These are phyloP conservation scores for Boletus fagicola DNA, from an alignment of 768 basidiomycete genomes.

Conservation along the genomic window DNA sequence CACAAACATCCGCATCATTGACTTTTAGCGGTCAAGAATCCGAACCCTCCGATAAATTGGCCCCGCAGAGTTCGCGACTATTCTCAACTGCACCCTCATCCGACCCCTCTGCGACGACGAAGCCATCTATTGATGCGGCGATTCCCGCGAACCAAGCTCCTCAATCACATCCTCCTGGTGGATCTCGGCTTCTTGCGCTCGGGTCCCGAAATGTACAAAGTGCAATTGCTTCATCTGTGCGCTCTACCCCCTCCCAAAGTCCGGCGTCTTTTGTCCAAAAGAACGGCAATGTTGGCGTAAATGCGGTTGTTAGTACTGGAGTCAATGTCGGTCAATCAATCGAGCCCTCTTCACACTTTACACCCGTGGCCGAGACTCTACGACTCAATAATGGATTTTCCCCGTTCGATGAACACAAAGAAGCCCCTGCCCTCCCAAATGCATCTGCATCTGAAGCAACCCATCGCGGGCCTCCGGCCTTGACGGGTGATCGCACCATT, in stretches of 20 bases:
- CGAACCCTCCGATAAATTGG: constrained; percentile 20
- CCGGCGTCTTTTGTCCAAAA: constrained; percentile 25
- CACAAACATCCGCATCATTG: constrained; percentile 6
- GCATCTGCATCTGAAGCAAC: constrained; percentile 18
- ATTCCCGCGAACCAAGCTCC: constrained; percentile 32
- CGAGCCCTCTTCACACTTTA: constrained; percentile 18
- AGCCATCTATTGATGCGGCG: constrained; percentile 40
- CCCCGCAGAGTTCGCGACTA: constrained; percentile 35
- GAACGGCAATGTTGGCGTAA: constrained; percentile 17
- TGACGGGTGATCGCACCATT: constrained; percentile 21
- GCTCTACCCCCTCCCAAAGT: constrained; percentile 23
- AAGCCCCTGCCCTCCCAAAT: constrained; percentile 2
- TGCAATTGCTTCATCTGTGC: constrained; percentile 14
- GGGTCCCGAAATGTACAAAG: constrained; percentile 29
- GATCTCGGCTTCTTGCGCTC: constrained; percentile 45
- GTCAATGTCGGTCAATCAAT: constrained; percentile 11
- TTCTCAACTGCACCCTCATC: constrained; percentile 34
- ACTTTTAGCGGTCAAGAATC: constrained; percentile 15
- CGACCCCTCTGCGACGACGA: constrained; percentile 19
- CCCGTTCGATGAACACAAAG: constrained; percentile 52
- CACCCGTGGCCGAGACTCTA: constrained; percentile 10
- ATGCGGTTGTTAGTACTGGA: constrained; percentile 8
- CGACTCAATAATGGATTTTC: constrained; percentile 42
- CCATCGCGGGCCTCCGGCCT: constrained; percentile 19
- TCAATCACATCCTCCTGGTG: constrained; percentile 40